phyloP scores from a whole-genome alignment of 2,329 filamentous ascomycete species.

The Alternaria rosae region DNA sequence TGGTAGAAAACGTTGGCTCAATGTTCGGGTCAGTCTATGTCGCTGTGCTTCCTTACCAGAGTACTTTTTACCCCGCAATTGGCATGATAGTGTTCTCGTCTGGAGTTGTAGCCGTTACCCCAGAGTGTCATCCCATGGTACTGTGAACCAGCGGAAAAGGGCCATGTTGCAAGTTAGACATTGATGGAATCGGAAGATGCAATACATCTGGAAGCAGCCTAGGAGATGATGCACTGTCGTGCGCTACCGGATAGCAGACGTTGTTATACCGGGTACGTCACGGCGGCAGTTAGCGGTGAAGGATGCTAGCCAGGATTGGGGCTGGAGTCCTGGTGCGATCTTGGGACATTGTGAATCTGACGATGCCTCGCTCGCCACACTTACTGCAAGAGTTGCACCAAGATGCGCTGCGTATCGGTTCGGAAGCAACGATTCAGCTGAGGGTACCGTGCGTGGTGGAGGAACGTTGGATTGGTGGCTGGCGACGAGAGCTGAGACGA shows the following conservation, averaged over 20 bases:
- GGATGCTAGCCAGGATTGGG: conserved; percentile 22
- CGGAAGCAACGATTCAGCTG: conserved; percentile 6
- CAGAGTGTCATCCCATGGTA: conserved; percentile 7
- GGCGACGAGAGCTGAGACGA: neutral
- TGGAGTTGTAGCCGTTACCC: neutral
- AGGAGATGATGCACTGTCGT: neutral
- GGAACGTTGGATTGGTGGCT: neutral
- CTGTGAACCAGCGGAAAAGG: neutral
- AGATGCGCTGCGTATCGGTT: neutral
- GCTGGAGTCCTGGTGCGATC: conserved; percentile 17
- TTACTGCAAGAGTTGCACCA: conserved; percentile 19
- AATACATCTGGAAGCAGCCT: neutral
- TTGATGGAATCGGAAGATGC: neutral
- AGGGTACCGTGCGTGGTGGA: neutral
- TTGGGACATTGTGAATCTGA: conserved; percentile 12
- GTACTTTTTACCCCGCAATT: neutral
- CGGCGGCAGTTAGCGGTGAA: conserved; percentile 9
- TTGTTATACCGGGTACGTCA: conserved; percentile 4
- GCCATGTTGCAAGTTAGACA: neutral
- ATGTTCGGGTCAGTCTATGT: neutral
- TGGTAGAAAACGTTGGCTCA: neutral
- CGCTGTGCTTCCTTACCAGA: neutral
- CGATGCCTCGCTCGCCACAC: conserved; percentile 28
- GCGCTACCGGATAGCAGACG: neutral
- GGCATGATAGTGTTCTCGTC: neutral